phyloP scores from a whole-genome alignment of 2,329 filamentous ascomycete species.

The Sarocladium oryzae region DNA sequence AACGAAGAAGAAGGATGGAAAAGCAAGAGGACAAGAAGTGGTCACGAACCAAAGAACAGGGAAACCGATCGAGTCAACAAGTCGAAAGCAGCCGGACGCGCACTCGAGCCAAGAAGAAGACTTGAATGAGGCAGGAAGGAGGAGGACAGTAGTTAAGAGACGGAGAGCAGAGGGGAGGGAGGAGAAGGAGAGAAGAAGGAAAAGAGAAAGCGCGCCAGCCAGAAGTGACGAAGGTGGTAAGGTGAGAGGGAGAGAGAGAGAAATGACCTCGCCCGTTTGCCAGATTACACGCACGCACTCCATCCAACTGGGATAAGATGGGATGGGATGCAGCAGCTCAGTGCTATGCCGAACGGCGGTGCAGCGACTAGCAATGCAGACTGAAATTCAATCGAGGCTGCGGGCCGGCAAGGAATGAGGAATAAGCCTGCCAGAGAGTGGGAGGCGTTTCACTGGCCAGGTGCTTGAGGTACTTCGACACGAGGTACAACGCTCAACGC shows the following conservation, averaged over 20 bases:
- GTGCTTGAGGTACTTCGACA: not conserved
- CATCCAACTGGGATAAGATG: too few species aligned
- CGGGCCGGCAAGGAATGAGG: not conserved
- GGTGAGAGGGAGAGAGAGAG: constrained; percentile 11
- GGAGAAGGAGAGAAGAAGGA: not conserved
- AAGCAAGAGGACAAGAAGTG: not conserved
- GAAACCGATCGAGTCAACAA: constrained; percentile 1
- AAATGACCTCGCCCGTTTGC: constrained; percentile 8
- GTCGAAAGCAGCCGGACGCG: constrained; percentile 8
- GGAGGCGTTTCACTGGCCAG: too few species aligned
- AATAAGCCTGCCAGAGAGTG: not conserved
- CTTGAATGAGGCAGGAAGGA: not conserved
- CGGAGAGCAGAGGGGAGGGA: not conserved
- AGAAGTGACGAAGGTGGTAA: constrained; percentile 3
- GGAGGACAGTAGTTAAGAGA: not conserved
- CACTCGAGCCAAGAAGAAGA: constrained; percentile 3
- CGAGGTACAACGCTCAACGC: not conserved
- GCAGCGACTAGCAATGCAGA: constrained; percentile 1
- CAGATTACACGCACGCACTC: constrained; percentile 10
- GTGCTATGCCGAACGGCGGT: not conserved
- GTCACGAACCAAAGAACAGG: constrained; percentile 6
- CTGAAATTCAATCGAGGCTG: not conserved
- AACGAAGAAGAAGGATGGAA: not conserved
- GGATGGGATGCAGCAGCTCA: not conserved
- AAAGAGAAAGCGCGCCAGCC: constrained; percentile 1